Evolutionary conservation across 2,329 filamentous ascomycete species (phyloP).

Genomic region (Sphaerostilbella broomeana): DNA sequence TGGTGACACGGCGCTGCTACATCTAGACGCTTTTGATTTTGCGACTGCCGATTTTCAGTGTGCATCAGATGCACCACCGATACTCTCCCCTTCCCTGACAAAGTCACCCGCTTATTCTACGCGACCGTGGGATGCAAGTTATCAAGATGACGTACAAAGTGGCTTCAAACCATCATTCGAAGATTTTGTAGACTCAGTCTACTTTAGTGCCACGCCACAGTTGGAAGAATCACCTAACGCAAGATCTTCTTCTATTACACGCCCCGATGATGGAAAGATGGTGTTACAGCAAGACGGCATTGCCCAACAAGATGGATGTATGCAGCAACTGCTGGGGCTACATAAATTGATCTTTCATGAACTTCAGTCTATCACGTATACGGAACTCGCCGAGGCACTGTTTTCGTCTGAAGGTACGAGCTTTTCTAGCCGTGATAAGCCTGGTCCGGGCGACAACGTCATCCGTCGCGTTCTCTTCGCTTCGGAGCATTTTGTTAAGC

Average conservation of each 20-base stretch:
- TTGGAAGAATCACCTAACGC: not conserved
- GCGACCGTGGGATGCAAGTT: not conserved
- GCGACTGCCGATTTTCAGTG: not conserved
- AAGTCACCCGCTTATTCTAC: not conserved
- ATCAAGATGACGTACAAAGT: not conserved
- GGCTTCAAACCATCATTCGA: not conserved
- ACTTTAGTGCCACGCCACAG: not conserved
- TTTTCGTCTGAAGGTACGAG: not conserved
- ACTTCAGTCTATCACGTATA: not conserved
- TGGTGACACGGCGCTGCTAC: not conserved
- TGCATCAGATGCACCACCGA: not conserved
- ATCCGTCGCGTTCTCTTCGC: not conserved
- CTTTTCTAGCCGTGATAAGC: not conserved
- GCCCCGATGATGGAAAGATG: not conserved
- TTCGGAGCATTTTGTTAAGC: not conserved
- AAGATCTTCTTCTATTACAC: not conserved
- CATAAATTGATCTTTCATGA: not conserved
- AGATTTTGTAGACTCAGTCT: not conserved
- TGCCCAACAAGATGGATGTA: not conserved
- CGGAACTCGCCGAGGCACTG: not conserved
- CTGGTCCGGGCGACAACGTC: not conserved
- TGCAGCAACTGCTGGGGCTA: not conserved
- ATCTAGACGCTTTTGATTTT: not conserved
- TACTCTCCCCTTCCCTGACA: not conserved
- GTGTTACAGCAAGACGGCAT: not conserved